These are phyloP conservation scores for Colletotrichum acutatum DNA, from an alignment of 2,329 filamentous ascomycete genomes.

Conservation along the genomic window DNA sequence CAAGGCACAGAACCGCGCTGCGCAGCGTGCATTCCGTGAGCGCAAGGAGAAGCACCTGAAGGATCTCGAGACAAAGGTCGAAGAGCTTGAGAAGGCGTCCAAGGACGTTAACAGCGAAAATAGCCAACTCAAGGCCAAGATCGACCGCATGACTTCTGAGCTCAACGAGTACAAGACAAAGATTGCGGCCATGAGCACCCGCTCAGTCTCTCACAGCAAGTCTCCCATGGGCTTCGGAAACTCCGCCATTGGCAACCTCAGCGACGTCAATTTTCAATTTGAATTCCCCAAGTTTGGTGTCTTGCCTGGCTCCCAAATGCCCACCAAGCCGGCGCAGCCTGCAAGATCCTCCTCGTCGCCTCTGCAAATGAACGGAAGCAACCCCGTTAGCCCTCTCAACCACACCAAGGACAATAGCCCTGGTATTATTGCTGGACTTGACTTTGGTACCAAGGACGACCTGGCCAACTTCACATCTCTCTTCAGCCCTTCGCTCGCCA, in stretches of 20 bases:
- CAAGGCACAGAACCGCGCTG: conserved; percentile 94
- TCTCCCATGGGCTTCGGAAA: conserved; percentile 59
- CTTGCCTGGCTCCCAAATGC: conserved; percentile 62
- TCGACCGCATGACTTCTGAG: conserved; percentile 87
- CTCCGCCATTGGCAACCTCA: conserved; percentile 67
- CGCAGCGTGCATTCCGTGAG: conserved; percentile 92
- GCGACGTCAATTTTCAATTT: conserved; percentile 88
- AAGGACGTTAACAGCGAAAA: conserved; percentile 89
- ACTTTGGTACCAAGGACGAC: conserved; percentile 54
- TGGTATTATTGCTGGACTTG: conserved; percentile 44
- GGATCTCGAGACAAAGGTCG: conserved; percentile 82
- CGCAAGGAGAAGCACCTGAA: conserved; percentile 93
- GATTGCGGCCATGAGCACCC: conserved; percentile 67
- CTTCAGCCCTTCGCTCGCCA: conserved; percentile 66
- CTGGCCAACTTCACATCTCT: conserved; percentile 66
- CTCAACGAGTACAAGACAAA: conserved; percentile 92
- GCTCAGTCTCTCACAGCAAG: conserved; percentile 41
- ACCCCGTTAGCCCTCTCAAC: conserved; percentile 48
- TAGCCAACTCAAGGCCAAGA: conserved; percentile 81
- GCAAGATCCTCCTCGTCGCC: conserved; percentile 28
- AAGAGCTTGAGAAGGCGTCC: conserved; percentile 83
- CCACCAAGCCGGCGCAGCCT: conserved; percentile 38
- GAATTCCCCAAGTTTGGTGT: conserved; percentile 95
- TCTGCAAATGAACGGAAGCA: conserved; percentile 39
- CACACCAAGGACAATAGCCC: conserved; percentile 44